phyloP scores from a whole-genome alignment of 768 basidiomycete genomes.

The Dioszegia aurantiaca region DNA sequence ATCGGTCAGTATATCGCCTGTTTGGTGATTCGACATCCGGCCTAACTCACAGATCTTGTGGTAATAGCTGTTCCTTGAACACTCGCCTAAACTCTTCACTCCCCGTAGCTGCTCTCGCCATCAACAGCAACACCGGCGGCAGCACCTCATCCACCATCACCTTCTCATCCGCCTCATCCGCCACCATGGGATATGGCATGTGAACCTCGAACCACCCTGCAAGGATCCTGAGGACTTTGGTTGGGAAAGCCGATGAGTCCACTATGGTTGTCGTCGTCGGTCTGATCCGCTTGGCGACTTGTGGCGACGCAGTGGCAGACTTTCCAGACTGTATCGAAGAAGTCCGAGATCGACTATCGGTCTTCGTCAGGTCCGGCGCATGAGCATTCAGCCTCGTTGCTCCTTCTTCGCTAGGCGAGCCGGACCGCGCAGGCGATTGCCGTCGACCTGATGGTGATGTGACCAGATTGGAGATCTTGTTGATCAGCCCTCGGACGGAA shows the following conservation, averaged over 20 bases:
- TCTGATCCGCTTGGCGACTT: neutral
- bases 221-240: constrained; percentile 28
- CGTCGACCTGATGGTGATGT: neutral
- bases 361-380: neutral
- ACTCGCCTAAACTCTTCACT: constrained; percentile 62
- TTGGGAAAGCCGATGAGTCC: constrained; percentile 26
- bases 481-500: constrained; percentile 24
- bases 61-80: constrained; percentile 69
- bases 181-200: constrained; percentile 25
- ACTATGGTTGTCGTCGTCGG: constrained; percentile 11
- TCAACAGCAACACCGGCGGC: constrained; percentile 70
- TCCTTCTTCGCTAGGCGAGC: neutral
- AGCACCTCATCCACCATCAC: constrained; percentile 72
- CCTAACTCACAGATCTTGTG: constrained; percentile 60
- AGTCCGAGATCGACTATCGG: neutral
- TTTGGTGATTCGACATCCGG: neutral
- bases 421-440: neutral
- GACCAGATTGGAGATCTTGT: constrained; percentile 16
- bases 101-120: constrained; percentile 67
- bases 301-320: too few relatives aligned
- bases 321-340: too few relatives aligned
- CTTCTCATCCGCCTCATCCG: constrained; percentile 51
- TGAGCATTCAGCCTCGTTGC: neutral
- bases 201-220: constrained; percentile 27
- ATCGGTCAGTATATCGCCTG: neutral